Base-by-base conservation (phyloP, 805 yeast species). In the Saccharomycopsis microspora region DNA sequence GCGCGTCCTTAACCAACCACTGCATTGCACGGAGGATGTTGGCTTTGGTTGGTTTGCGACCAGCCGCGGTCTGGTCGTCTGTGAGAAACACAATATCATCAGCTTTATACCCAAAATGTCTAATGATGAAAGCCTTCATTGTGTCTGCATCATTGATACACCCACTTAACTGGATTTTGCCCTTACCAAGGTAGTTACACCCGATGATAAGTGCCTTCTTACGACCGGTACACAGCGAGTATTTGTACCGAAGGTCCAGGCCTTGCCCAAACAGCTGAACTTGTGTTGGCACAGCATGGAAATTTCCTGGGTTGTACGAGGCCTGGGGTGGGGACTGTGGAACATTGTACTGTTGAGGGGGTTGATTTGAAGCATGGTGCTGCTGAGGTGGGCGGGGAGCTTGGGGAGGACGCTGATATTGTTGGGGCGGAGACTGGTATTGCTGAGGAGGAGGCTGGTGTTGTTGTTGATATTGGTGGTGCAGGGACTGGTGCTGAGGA, bases 121-220 rank as follows among this genome's bases (percentile, higher is more conserved):
- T 46, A 27, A 67, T 58, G 48, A 78, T 64, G 51, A 71, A 72
- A 33, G 60, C 56, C 55, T 54, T 55, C 62, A 66, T 74, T 63
- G 74, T 76, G 44, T 70, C 63, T 11, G 72, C 86, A 62, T 85
- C 95, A 58, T 86, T 86, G 58, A 86, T 82, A 61, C 95, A 85
- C 1, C 95, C 95, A 41, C 78, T 68, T 42, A 86, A 64, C 52
- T 70, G 74, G 57, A 76, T 80, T 43, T 60, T 62, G 43, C 50
- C 50, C 28, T 47, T 46, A 5, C 88, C 88, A 51, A 75, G 68
- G 63, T 86, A 86, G 64, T 86, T 86, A 61, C 82, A 80, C 8
- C 95, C 95, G 48, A 86, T 70, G 44, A 85, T 59, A 47, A 86
- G 60, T 2, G 95, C 95, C 63, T 85, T 86, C 52, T 78, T 74